phyloP scores from a whole-genome alignment of 352 stramenopile species.

The Pythium insidiosum region DNA sequence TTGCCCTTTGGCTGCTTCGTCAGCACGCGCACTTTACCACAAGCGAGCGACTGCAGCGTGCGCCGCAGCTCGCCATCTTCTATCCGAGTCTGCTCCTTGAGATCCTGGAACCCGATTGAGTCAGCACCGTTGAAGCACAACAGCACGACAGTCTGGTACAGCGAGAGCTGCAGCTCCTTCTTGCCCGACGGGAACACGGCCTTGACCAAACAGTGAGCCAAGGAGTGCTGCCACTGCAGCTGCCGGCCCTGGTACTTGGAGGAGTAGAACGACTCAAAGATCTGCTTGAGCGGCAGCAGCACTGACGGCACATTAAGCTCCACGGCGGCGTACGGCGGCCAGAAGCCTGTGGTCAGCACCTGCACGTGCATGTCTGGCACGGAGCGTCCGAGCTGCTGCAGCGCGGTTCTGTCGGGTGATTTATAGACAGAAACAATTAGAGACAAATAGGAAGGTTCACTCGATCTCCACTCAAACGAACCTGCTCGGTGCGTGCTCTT shows the following conservation, averaged over 20 bases:
- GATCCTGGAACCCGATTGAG: slow-evolving; percentile 73
- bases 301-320: slow-evolving; percentile 71
- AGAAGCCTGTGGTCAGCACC: slow-evolving; percentile 97
- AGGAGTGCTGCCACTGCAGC: slow-evolving; percentile 87
- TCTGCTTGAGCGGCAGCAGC: slow-evolving; percentile 61
- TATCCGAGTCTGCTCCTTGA: slow-evolving; percentile 85
- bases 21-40: slow-evolving; percentile 85
- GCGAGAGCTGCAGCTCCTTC: slow-evolving; percentile 85
- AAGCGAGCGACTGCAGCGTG: slow-evolving; percentile 86
- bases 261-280: slow-evolving; percentile 88
- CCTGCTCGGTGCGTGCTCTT: slow-evolving; percentile 71
- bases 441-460: not conserved
- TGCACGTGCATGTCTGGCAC: slow-evolving; percentile 93
- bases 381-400: slow-evolving; percentile 35
- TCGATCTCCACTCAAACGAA: slow-evolving; percentile 5
- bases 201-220: slow-evolving; percentile 86
- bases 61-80: slow-evolving; percentile 86
- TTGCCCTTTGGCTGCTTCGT: slow-evolving; percentile 83
- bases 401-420: slow-evolving; percentile 17
- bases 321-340: slow-evolving; percentile 89
- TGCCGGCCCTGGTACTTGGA: slow-evolving; percentile 85
- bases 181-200: slow-evolving; percentile 67
- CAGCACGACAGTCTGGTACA: slow-evolving; percentile 85
- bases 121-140: slow-evolving; percentile 73
- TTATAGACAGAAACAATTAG: too few relatives aligned